Conservation (phyloP, 2,329 filamentous ascomycete genomes). For the Calonectria pseudoturangicola region DNA sequence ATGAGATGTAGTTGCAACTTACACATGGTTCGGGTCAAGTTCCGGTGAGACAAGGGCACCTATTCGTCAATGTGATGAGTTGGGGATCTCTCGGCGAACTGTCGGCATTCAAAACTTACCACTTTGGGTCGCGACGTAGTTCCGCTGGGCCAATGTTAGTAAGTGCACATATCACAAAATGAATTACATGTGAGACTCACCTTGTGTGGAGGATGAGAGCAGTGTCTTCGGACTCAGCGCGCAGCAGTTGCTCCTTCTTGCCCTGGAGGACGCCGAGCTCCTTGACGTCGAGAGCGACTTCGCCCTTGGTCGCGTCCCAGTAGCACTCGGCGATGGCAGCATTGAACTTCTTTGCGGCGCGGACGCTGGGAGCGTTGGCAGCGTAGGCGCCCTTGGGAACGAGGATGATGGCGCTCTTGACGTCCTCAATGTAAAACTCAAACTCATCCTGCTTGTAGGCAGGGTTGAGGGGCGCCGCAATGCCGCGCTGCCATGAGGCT, state of each 20-base stretch:
- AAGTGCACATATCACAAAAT: conserved; percentile 14
- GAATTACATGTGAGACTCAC: conserved; percentile 52
- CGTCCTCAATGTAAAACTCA: conserved; percentile 93
- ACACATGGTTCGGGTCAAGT: conserved; percentile 88
- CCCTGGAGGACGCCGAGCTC: conserved; percentile 79
- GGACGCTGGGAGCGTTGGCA: conserved; percentile 81
- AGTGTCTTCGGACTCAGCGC: conserved; percentile 83
- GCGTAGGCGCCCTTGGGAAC: conserved; percentile 83
- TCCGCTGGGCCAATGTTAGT: conserved; percentile 69
- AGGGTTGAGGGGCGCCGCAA: conserved; percentile 91
- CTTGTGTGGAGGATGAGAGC: conserved; percentile 89
- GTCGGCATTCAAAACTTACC: conserved; percentile 65
- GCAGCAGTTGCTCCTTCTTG: conserved; percentile 63
- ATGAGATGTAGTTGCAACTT: conserved; percentile 54
- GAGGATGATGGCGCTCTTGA: conserved; percentile 85
- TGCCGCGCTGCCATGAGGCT: conserved; percentile 87
- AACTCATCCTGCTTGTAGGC: conserved; percentile 93
- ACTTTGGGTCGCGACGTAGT: conserved; percentile 92
- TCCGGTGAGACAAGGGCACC: conserved; percentile 87
- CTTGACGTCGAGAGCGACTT: conserved; percentile 87
- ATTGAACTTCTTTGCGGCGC: conserved; percentile 85
- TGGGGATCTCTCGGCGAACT: conserved; percentile 34
- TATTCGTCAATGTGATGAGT: conserved; percentile 53
- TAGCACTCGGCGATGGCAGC: conserved; percentile 92
- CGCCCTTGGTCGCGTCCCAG: conserved; percentile 78